Conservation (phyloP, 2,329 filamentous ascomycete genomes). For the Fusarium nelsonii region DNA sequence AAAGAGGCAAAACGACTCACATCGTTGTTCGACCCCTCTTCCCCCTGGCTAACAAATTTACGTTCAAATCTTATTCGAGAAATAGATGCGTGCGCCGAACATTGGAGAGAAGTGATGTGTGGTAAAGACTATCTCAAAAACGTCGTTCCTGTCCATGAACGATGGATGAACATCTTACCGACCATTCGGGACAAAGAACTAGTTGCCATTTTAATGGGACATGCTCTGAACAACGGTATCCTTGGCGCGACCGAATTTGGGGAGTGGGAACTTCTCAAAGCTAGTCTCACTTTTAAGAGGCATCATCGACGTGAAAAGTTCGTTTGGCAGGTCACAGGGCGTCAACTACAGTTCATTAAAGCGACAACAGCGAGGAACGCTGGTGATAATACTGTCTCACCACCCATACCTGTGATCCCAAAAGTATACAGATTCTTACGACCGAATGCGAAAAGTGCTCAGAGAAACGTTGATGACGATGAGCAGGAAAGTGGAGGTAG, state of each 20-base stretch:
- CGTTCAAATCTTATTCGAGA: not conserved
- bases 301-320: not conserved
- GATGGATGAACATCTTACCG: not conserved
- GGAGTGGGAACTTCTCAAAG: constrained; percentile 2
- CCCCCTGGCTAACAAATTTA: not conserved
- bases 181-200: not conserved
- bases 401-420: not conserved
- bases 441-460: too few species aligned
- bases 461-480: too few species aligned
- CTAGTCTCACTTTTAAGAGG: constrained; percentile 4
- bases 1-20: not conserved
- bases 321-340: not conserved
- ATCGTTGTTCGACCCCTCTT: not conserved
- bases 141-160: not conserved
- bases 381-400: not conserved
- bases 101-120: not conserved
- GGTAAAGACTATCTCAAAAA: not conserved
- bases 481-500: too few species aligned
- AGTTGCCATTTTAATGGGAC: not conserved
- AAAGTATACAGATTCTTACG: not conserved
- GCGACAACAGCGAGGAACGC: not conserved
- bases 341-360: constrained; percentile 10
- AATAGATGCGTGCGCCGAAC: not conserved
- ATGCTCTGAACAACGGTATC: not conserved
- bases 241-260: not conserved